phyloP scores from a whole-genome alignment of 139 green algal genomes.

The Tetraselmis chui region DNA sequence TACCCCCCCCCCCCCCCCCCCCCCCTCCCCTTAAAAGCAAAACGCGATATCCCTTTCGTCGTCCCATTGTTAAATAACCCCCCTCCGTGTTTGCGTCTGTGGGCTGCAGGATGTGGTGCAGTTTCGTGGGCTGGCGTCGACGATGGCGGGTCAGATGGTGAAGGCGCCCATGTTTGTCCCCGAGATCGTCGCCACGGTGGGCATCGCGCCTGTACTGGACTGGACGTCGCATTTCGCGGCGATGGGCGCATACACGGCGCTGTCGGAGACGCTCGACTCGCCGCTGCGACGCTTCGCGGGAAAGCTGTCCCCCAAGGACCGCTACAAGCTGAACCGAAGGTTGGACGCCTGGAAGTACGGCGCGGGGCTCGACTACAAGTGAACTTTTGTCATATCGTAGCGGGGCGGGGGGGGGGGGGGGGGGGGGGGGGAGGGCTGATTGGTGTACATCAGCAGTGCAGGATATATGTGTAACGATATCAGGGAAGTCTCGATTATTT shows the following conservation, averaged over 20 bases:
- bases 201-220: conserved; percentile 40
- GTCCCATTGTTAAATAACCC: no score
- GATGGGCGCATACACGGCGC: conserved; percentile 41
- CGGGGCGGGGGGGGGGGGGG: no score
- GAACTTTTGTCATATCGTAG: conserved; percentile 4
- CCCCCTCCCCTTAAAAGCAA: no score
- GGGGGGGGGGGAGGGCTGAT: neutral
- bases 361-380: conserved; percentile 50
- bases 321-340: conserved; percentile 19
- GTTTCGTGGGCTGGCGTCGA: conserved; percentile 49
- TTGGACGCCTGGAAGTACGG: conserved; percentile 56
- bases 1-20: no score
- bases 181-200: conserved; percentile 49
- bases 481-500: no score
- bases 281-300: neutral
- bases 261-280: conserved; percentile 19
- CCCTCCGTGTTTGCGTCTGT: no score
- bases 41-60: no score
- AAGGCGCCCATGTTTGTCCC: conserved; percentile 55
- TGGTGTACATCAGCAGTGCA: neutral
- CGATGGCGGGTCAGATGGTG: conserved; percentile 37
- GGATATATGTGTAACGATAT: no score
- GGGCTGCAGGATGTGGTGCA: conserved; percentile 86
- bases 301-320: neutral
- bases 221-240: conserved; percentile 55